Base-by-base conservation (phyloP, 2,329 filamentous ascomycete species). In the Cadophora gregata region DNA sequence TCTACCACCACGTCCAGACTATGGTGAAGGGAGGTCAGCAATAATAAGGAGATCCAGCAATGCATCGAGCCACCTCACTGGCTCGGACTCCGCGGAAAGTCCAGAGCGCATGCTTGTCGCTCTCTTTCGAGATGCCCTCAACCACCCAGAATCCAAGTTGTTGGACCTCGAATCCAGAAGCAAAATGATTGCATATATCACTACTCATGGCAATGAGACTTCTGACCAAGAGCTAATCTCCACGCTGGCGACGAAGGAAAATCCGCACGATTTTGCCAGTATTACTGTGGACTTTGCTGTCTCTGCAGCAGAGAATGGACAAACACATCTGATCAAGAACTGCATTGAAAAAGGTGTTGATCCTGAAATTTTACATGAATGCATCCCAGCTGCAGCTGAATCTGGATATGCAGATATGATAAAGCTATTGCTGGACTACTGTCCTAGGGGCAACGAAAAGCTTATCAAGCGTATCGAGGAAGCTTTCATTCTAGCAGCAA, bases 101-200 rank as follows among this genome's bases (percentile, higher is more conserved):
- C 50, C 38, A 47, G 38, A 24, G 31, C 38, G 21, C 24, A 24
- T 47, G 19, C 47, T 61, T 19, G 47, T 65, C 2, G n/a, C 5
- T 4, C n/a, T 66, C 42, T 66, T 66, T 42, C 53, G 31, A 9
- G 51, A 59, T 21, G 42, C 60, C 19, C 42, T 66, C 19, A 47
- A 33, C 36, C 53, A 66, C 24, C 42, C 53, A 2, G 8, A 38
- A 24, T 29, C 60, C 24, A n/a, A n/a, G 4, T 56, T 25, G 16
- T 29, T 60, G 3, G 61, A 67, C 42, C 29, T 21, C 45, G 56
- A 60, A 31, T 64, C 65, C 24, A 62, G 47, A 25, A 25, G n/a
- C 21, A 63, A 63, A 33, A 61, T 61, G 33, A 48, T 67, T 29
- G 64, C 56, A 3, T 67, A 59, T 29, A 38, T 67, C 8, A 56